phyloP scores from a whole-genome alignment of 2,329 filamentous ascomycete genomes.

The Fusarium sp. region DNA sequence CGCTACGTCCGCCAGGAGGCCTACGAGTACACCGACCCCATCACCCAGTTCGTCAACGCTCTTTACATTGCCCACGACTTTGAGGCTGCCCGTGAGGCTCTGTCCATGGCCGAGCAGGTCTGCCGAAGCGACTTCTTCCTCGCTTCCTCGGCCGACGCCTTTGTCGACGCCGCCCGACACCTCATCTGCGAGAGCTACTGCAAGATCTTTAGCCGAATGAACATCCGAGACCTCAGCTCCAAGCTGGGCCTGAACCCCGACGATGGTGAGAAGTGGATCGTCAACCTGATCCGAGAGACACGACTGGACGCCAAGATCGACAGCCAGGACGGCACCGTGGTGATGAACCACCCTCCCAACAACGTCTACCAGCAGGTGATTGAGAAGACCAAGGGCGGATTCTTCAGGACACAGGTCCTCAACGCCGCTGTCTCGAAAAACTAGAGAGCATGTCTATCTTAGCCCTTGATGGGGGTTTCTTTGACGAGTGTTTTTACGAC shows the following conservation, averaged over 20 bases:
- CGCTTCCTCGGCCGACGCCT: slow-evolving; percentile 82
- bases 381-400: slow-evolving; percentile 97
- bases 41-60: slow-evolving; percentile 96
- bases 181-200: slow-evolving; percentile 99
- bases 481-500: slow-evolving; percentile 36
- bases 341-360: slow-evolving; percentile 99
- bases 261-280: slow-evolving; percentile 99
- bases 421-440: slow-evolving; percentile 72
- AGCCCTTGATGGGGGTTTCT: slow-evolving; percentile 8
- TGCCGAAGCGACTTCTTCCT: slow-evolving; percentile 97
- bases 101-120: slow-evolving; percentile 89
- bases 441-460: slow-evolving; percentile 45
- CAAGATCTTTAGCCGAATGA: slow-evolving; percentile 99
- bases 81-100: slow-evolving; percentile 91
- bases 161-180: slow-evolving; percentile 94
- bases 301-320: slow-evolving; percentile 99
- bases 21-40: slow-evolving; percentile 96
- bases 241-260: slow-evolving; percentile 92
- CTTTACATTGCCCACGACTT: slow-evolving; percentile 90
- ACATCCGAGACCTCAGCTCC: slow-evolving; percentile 95
- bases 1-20: slow-evolving; percentile 96
- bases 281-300: slow-evolving; percentile 98
- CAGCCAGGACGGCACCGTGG: slow-evolving; percentile 97
- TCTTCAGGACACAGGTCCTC: slow-evolving; percentile 97
- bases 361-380: slow-evolving; percentile 99